Conservation (phyloP, 2,329 filamentous ascomycete genomes). For the Paramyrothecium roridum region DNA sequence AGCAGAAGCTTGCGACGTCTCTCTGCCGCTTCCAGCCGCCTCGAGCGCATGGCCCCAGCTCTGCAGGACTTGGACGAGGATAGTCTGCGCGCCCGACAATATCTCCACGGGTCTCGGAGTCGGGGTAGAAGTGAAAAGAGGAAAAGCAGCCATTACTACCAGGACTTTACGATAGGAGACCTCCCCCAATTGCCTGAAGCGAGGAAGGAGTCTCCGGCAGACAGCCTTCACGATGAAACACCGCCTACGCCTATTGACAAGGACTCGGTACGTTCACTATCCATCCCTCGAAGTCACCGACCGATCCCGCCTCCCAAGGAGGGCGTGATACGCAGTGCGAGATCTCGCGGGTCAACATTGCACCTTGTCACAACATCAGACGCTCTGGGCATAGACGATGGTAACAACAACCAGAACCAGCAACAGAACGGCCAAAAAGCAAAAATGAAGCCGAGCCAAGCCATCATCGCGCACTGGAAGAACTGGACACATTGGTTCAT, state of each 20-base stretch:
- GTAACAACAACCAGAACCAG: slow-evolving; percentile 17
- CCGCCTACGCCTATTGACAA: slow-evolving; percentile 76
- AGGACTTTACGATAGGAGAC: slow-evolving; percentile 66
- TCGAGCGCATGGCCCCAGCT: slow-evolving; percentile 76
- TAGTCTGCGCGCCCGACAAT: slow-evolving; percentile 48
- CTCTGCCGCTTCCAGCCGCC: slow-evolving; percentile 83
- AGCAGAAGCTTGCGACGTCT: slow-evolving; percentile 75
- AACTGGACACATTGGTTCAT: slow-evolving; percentile 63
- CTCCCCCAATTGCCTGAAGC: slow-evolving; percentile 73
- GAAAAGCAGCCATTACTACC: slow-evolving; percentile 63
- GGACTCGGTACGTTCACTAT: slow-evolving; percentile 70
- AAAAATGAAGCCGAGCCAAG: slow-evolving; percentile 55
- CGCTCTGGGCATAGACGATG: slow-evolving; percentile 32
- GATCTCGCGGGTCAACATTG: slow-evolving; percentile 78
- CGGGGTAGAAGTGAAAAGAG: slow-evolving; percentile 77
- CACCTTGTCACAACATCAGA: slow-evolving; percentile 73
- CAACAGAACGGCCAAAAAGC: slow-evolving; percentile 40
- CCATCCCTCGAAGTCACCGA: slow-evolving; percentile 72
- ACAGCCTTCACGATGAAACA: slow-evolving; percentile 39
- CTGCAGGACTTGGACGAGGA: slow-evolving; percentile 79
- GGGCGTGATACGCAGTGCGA: slow-evolving; percentile 61
- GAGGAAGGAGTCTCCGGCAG: slow-evolving; percentile 37
- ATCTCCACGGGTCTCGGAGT: slow-evolving; percentile 52
- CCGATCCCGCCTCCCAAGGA: slow-evolving; percentile 87
- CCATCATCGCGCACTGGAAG: slow-evolving; percentile 59